phyloP scores from a whole-genome alignment of 768 basidiomycete species.

The Leccinum variicolor region DNA sequence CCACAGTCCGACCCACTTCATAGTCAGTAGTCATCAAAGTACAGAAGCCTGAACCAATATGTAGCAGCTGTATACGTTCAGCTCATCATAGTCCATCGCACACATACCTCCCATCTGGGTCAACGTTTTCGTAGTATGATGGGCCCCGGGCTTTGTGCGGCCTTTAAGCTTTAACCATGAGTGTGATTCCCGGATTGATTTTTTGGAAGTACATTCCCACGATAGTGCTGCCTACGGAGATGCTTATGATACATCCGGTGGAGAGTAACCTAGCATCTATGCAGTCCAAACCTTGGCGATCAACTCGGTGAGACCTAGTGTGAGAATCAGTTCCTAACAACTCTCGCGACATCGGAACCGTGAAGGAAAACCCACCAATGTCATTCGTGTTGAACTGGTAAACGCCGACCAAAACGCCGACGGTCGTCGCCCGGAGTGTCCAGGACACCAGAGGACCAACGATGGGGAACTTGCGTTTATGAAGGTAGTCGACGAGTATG shows the following conservation, averaged over 20 bases:
- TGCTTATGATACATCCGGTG: not conserved
- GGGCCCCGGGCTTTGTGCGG: not conserved
- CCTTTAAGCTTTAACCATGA: not conserved
- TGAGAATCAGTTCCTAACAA: not conserved
- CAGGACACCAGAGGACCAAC: slow-evolving; percentile 70
- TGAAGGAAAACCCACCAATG: slow-evolving; percentile 62
- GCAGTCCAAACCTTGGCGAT: slow-evolving; percentile 82
- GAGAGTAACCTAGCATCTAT: slow-evolving; percentile 31
- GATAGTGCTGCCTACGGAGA: not conserved
- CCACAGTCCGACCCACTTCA: no score
- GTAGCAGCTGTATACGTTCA: not conserved
- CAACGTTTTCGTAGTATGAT: not conserved
- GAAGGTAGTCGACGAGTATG: slow-evolving; percentile 84
- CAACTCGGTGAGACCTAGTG: slow-evolving; percentile 78
- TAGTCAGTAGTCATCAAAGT: not conserved
- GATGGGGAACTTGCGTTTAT: slow-evolving; percentile 89
- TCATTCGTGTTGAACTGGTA: slow-evolving; percentile 99
- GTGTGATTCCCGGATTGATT: not conserved
- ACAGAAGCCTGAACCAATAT: not conserved
- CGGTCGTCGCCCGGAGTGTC: slow-evolving; percentile 73
- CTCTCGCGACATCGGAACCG: slow-evolving; percentile 1
- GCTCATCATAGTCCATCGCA: not conserved
- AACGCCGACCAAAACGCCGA: slow-evolving; percentile 81
- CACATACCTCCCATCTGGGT: not conserved
- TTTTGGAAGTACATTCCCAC: not conserved